Evolutionary conservation across 345 rosid species (phyloP).

Genomic region (Corymbia maculata): DNA sequence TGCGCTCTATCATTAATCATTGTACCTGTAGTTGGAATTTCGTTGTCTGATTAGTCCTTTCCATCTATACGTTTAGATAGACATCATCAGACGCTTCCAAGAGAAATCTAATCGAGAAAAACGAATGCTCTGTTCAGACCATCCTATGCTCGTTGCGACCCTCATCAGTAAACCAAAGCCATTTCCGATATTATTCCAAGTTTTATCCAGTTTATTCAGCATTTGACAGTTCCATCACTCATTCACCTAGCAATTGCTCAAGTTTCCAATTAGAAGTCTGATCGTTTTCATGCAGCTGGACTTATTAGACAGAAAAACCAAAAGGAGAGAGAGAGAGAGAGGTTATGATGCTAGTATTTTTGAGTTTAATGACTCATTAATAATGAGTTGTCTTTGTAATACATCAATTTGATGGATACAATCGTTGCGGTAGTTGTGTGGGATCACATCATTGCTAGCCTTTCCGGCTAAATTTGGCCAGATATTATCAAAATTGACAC

Average conservation of each 20-base stretch:
- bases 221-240: not conserved
- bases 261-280: not conserved
- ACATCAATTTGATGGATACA: not conserved
- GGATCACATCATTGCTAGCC: not conserved
- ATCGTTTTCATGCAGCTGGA: not conserved
- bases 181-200: not conserved
- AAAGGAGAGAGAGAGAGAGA: not conserved
- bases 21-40: not conserved
- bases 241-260: not conserved
- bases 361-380: too few relatives aligned
- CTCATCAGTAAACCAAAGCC: not conserved
- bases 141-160: not conserved
- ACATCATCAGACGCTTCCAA: not conserved
- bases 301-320: not conserved
- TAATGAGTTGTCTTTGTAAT: not conserved
- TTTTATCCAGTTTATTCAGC: not conserved
- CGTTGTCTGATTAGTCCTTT: not conserved
- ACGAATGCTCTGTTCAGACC: not conserved
- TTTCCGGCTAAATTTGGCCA: too few relatives aligned
- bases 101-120: not conserved
- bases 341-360: not conserved
- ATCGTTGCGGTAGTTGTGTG: not conserved
- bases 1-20: not conserved
- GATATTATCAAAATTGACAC: too few relatives aligned
- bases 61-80: not conserved